phyloP scores from a whole-genome alignment of 148 eudicot species.

The Agrostemma githago region DNA sequence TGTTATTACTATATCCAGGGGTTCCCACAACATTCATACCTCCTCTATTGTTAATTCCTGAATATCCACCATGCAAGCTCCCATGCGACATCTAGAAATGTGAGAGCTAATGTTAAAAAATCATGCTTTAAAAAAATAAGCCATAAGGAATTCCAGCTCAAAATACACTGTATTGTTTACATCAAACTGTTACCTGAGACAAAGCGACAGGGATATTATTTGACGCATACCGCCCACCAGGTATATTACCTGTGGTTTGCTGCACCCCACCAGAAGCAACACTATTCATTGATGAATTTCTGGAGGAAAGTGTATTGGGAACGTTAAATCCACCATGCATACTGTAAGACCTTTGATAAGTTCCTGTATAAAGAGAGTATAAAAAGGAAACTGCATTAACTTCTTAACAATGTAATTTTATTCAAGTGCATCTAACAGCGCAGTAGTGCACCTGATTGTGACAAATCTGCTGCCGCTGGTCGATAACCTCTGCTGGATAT shows the following conservation, averaged over 20 bases:
- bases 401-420: neutral
- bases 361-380: slow-evolving; percentile 36
- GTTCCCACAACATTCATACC: slow-evolving; percentile 90
- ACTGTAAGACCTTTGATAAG: slow-evolving; percentile 56
- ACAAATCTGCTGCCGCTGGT: slow-evolving; percentile 21
- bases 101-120: slow-evolving; percentile 4
- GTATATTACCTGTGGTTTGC: slow-evolving; percentile 67
- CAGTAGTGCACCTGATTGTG: neutral
- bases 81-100: slow-evolving; percentile 75
- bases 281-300: slow-evolving; percentile 69
- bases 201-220: slow-evolving; percentile 70
- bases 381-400: neutral
- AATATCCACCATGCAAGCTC: slow-evolving; percentile 86
- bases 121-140: neutral
- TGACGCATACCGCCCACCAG: slow-evolving; percentile 78
- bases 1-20: slow-evolving; percentile 70
- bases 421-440: slow-evolving; percentile 16
- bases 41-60: slow-evolving; percentile 85
- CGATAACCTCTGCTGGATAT: slow-evolving; percentile 48
- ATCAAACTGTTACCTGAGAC: slow-evolving; percentile 53
- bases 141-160: neutral
- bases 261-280: slow-evolving; percentile 85
- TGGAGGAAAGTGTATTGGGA: slow-evolving; percentile 72
- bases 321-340: slow-evolving; percentile 81
- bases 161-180: neutral